A percentile compares a stretch with the other conserved stretches of the same genome.
These are phyloP conservation scores for Fusarium mundagurra DNA, from an alignment of 2,329 filamentous ascomycete species.

Conservation along the genomic window DNA sequence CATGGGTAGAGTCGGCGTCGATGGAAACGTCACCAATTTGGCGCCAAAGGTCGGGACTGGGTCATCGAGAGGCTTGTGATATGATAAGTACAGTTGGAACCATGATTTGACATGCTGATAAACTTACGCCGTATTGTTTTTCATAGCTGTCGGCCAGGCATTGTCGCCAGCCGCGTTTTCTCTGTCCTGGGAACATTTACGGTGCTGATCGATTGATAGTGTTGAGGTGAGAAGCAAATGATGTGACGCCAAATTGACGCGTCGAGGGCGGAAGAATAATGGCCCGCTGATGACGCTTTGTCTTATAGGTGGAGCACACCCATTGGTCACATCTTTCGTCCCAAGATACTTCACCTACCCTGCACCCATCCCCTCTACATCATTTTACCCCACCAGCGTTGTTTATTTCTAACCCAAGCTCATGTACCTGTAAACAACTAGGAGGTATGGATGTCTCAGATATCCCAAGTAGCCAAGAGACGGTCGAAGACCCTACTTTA, in stretches of 20 bases:
- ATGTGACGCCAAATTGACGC: not conserved
- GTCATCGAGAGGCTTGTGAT: not conserved
- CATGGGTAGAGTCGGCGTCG: not conserved
- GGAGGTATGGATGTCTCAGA: not conserved
- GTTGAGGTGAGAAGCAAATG: accelerated
- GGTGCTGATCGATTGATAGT: accelerated
- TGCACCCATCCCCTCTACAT: not conserved
- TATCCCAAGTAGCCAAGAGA: not conserved
- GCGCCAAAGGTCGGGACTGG: not conserved
- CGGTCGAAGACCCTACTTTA: not conserved
- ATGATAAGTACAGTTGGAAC: accelerated
- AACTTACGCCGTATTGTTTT: accelerated
- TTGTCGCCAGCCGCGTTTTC: not conserved
- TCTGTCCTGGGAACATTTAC: not conserved
- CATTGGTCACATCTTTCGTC: not conserved
- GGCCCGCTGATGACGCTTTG: not conserved
- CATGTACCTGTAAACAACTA: accelerated
- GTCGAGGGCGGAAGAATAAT: not conserved
- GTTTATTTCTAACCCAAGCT: not conserved
- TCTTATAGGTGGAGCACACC: accelerated
- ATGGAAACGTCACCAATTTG: not conserved
- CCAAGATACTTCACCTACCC: not conserved
- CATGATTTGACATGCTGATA: accelerated
- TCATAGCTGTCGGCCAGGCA: not conserved
- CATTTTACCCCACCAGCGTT: not conserved